Conservation (phyloP, 2,329 filamentous ascomycete species). For the Alternaria sp. region DNA sequence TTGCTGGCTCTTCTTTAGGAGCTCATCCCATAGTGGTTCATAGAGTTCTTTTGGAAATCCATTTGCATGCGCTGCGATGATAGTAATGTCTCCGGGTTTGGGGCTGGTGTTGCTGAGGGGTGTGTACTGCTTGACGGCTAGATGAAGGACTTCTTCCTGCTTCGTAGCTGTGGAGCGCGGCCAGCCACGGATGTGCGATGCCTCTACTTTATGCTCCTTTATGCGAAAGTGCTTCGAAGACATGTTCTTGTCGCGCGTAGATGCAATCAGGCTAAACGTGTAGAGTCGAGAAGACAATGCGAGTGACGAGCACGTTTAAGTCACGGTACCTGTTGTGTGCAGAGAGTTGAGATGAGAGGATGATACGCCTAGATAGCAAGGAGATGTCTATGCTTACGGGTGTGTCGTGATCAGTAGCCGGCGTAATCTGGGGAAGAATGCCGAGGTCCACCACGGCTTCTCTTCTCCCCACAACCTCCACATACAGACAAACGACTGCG, state of each 20-base stretch:
- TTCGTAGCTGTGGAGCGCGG: slow-evolving; percentile 73
- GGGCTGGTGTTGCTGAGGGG: slow-evolving; percentile 75
- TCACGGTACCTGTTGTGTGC: neutral
- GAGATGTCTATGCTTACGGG: slow-evolving; percentile 4
- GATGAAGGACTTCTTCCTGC: slow-evolving; percentile 76
- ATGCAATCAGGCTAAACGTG: slow-evolving; percentile 1
- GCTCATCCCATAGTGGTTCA: slow-evolving; percentile 88
- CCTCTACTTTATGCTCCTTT: slow-evolving; percentile 72
- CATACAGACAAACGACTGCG: neutral
- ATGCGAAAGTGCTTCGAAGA: slow-evolving; percentile 65
- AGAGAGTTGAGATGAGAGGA: neutral
- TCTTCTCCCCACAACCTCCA: slow-evolving; percentile 6
- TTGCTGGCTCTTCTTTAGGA: slow-evolving; percentile 66
- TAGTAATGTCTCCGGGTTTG: slow-evolving; percentile 78
- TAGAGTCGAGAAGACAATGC: neutral
- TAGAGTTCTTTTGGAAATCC: slow-evolving; percentile 96
- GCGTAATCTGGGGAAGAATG: slow-evolving; percentile 29
- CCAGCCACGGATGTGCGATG: slow-evolving; percentile 83
- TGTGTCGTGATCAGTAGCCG: slow-evolving; percentile 28
- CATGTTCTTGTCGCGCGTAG: slow-evolving; percentile 39
- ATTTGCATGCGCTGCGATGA: slow-evolving; percentile 89
- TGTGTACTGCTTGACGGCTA: slow-evolving; percentile 88
- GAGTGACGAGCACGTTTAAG: neutral
- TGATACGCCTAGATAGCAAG: neutral
- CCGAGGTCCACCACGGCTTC: slow-evolving; percentile 32